Base-by-base conservation (phyloP, 805 yeast species). In the Debaryomyces prosopidis region DNA sequence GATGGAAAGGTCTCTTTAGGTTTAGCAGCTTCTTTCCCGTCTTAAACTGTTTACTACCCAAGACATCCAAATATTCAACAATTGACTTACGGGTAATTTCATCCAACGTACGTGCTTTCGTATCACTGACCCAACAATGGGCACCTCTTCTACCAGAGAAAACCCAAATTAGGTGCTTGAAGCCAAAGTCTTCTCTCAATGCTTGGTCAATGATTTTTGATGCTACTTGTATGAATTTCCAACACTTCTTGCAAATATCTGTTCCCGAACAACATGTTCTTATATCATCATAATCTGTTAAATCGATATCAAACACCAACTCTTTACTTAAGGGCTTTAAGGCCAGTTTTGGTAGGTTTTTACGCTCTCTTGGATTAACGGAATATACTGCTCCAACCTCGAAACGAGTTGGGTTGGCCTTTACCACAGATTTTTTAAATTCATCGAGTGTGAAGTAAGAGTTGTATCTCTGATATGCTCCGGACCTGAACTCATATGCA, bases 81-180 rank as follows among this genome's bases (percentile, higher is more conserved):
- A 94, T 79, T 3, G 96, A 82, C 55, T 85, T 76, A 57, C 99
- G 79, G 48, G 81, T 80, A 4, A 71, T 57, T 62, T 94, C 98
- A 50, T 81, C 86, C 49, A 94, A 65, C 1, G 63, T 57, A 45
- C 97, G 71, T 1, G 97, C 97, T 39, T 91, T 71, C 44, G 77
- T 67, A 62, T 94, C 99, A 65, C 96, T 87, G 18, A 94, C 77
- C 99, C 99, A 94, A 59, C 98, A 95, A 75, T 94, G 99, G 12
- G 95, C 96, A 65, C 99, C 99, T 79, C 99, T 87, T 75, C 99
- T 86, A 39, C 99, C 99, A 0, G 97, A 89, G 60, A 89, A 94
- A 4, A 92, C 96, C 98, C 98, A 94, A 40, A 94, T 73, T 60
- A 89, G 73, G 64, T 89, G 84, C 48, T 82, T 70, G 63, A 88